Conservation (phyloP, 2,329 filamentous ascomycete species). For the Kalmusia sp. region DNA sequence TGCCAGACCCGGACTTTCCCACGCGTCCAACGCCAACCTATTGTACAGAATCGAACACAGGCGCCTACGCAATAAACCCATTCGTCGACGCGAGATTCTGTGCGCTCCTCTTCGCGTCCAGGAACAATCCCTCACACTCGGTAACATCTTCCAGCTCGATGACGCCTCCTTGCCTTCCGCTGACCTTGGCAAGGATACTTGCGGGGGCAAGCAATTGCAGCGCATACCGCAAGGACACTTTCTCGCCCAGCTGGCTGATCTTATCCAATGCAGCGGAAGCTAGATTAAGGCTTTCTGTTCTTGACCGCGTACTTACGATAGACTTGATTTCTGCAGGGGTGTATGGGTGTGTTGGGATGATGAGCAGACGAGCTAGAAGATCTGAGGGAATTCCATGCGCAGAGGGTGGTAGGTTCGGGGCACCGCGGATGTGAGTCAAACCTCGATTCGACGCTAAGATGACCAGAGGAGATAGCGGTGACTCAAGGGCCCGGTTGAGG, state of each 20-base stretch:
- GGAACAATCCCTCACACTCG: constrained; percentile 56
- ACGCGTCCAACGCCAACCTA: constrained; percentile 2
- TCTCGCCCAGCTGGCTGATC: constrained; percentile 84
- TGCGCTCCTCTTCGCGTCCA: constrained; percentile 58
- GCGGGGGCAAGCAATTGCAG: constrained; percentile 89
- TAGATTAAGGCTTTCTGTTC: constrained; percentile 80
- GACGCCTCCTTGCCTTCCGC: constrained; percentile 53
- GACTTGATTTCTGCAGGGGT: constrained; percentile 86
- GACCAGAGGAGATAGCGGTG: constrained; percentile 92
- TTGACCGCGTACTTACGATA: constrained; percentile 85
- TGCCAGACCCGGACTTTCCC: too few relatives aligned
- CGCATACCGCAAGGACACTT: constrained; percentile 90
- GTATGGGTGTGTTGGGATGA: constrained; percentile 94
- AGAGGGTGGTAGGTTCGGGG: constrained; percentile 68
- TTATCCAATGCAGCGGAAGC: constrained; percentile 85
- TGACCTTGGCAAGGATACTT: constrained; percentile 85
- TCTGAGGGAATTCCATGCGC: constrained; percentile 95
- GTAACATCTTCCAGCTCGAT: constrained; percentile 64
- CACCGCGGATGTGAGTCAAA: constrained; percentile 88
- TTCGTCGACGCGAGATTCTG: constrained; percentile 33
- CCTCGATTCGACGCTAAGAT: constrained; percentile 97
- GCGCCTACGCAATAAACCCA: constrained; percentile 43
- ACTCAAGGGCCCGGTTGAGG: constrained; percentile 96
- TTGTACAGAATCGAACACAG: constrained; percentile 12
- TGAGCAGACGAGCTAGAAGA: constrained; percentile 90